Base-by-base conservation (phyloP, 169 alveolate genomes). In the Besnoitia besnoiti region DNA sequence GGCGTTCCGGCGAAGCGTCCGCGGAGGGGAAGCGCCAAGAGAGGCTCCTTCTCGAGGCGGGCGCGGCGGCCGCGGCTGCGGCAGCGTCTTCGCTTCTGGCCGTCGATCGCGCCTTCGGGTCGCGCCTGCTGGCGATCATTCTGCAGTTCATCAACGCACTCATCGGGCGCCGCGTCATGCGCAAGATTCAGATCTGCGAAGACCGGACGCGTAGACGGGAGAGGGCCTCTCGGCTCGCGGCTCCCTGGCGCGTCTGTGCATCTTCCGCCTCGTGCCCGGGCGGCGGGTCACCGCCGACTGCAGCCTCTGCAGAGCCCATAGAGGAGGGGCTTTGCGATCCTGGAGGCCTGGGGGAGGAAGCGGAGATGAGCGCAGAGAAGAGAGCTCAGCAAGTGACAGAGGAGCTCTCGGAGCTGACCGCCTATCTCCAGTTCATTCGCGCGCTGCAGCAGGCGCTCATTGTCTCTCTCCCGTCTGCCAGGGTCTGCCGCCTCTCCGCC, bases 401-500 rank as follows among this genome's bases (percentile, higher is more conserved):
- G 35, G 92, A 91, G 73, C 91, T 91, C 16, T 47, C 50, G 12
- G 94, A 85, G 88, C 95, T 92, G 46, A 90, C 95, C 3, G 84
- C 46, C 59, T 79, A 88, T 89, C 62, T 92, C 90, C 95, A 93
- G 92, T 91, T 93, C 50, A 75, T 94, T 92, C 93, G 96, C 37
- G 61, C 85, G 51, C 89, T 94, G 92, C 96, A 94, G 79, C 96
- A 94, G 91, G 92, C 89, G 67, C 91, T 92, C 16, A 85, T 80
- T 47, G 37, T 44, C 46, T 30, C 49, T 46, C 84, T 61, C 50
- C 79, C 39, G 0, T 16, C 33, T 44, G 49, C 37, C 30, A 10
- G 16, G 59, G 84, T 44, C 51, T 30, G 4, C 82, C 37, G 19
- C 37, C 33, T 33, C 42, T 73, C 82, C 46, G 82, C 46, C 24